These are phyloP conservation scores for Plenodomus biglobosus DNA, from an alignment of 2,329 filamentous ascomycete genomes.

Conservation along the genomic window DNA sequence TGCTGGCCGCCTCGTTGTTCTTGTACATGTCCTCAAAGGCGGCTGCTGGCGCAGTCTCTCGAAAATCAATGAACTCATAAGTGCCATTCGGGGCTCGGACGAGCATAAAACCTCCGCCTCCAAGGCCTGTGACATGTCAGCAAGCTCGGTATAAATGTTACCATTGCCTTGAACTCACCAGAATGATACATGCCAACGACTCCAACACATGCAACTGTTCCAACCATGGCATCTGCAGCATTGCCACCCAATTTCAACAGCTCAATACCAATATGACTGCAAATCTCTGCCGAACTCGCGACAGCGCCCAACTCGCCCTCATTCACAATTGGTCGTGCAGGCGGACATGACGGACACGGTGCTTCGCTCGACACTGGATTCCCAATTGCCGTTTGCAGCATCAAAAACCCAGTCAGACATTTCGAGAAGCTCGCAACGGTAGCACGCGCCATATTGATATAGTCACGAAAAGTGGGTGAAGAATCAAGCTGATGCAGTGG, in stretches of 20 bases:
- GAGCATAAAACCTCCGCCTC: constrained; percentile 88
- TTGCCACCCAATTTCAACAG: constrained; percentile 54
- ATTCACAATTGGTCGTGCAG: constrained; percentile 17
- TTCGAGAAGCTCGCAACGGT: constrained; percentile 11
- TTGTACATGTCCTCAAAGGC: constrained; percentile 84
- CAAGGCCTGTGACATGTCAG: constrained; percentile 63
- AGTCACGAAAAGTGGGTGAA: constrained; percentile 10
- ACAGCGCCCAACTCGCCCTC: constrained; percentile 47
- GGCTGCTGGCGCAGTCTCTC: constrained; percentile 82
- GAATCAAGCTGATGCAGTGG: constrained; percentile 10
- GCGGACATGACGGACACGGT: constrained; percentile 8
- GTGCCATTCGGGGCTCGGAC: constrained; percentile 70
- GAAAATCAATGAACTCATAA: constrained; percentile 87
- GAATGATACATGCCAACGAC: constrained; percentile 53
- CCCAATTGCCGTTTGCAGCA: constrained; percentile 30
- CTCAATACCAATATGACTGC: constrained; percentile 51
- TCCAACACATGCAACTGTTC: constrained; percentile 52
- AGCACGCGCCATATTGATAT: constrained; percentile 25
- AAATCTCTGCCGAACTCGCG: constrained; percentile 49
- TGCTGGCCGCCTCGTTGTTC: constrained; percentile 66
- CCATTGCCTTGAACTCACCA: constrained; percentile 23
- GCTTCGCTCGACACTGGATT: constrained; percentile 21
- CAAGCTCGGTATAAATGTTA: neutral
- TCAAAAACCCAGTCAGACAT: constrained; percentile 29
- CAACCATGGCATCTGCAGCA: constrained; percentile 54